phyloP scores from a whole-genome alignment of 2,329 filamentous ascomycete genomes.

The Botrytis sinoallii region DNA sequence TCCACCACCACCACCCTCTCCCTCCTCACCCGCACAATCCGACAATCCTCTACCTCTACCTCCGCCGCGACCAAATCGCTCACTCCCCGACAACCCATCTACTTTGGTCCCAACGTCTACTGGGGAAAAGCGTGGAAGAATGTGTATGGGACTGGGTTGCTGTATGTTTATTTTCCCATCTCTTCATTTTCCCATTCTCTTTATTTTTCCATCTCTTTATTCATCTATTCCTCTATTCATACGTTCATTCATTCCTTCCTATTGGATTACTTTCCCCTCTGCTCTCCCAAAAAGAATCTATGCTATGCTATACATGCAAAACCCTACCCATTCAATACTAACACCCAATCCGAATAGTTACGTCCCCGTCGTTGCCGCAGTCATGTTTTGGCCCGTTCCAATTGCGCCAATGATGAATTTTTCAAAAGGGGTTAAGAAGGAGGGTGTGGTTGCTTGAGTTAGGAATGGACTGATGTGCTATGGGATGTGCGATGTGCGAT shows the following conservation, averaged over 20 bases:
- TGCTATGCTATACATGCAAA: neutral
- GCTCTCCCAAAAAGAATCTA: too few relatives aligned
- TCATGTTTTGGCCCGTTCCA: constrained; percentile 10
- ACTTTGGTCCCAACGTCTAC: constrained; percentile 7
- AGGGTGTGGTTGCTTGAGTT: neutral
- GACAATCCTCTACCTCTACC: neutral
- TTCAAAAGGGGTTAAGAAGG: constrained; percentile 5
- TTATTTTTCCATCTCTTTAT: too few relatives aligned
- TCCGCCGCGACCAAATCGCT: neutral
- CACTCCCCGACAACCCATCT: neutral
- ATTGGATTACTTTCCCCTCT: neutral
- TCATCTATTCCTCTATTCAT: neutral
- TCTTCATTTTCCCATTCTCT: too few relatives aligned
- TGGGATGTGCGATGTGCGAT: neutral
- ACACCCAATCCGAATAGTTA: neutral
- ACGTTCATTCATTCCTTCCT: too few relatives aligned
- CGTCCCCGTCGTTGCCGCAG: neutral
- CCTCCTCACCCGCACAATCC: neutral
- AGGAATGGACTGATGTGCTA: neutral
- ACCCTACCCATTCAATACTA: neutral
- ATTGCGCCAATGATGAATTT: constrained; percentile 8
- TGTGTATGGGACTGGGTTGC: neutral
- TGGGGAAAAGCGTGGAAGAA: constrained; percentile 13
- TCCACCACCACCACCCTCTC: neutral
- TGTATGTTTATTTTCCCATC: neutral